Evolutionary conservation across 2,329 filamentous ascomycete genomes (phyloP).

Genomic region (Parafenestella ontariensis): DNA sequence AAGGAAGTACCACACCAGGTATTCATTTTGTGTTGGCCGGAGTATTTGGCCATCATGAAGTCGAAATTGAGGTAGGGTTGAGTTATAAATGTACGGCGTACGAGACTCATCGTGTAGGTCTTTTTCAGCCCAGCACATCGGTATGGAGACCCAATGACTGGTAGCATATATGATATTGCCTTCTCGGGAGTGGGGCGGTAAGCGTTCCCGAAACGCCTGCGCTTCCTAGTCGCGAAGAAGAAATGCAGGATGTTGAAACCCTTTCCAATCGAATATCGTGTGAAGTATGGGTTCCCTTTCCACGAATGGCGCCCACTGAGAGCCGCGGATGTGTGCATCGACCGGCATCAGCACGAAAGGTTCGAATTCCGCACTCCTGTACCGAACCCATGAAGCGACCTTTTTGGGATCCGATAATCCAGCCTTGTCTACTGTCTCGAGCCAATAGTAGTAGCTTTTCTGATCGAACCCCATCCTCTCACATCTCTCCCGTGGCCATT

Average conservation of each 20-base stretch:
- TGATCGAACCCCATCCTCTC: slow-evolving; percentile 4
- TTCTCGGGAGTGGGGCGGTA: not conserved
- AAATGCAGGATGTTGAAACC: not conserved
- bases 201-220: not conserved
- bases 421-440: not conserved
- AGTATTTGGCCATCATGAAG: slow-evolving; percentile 1
- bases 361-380: not conserved
- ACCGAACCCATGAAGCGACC: not conserved
- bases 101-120: not conserved
- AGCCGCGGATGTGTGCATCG: not conserved
- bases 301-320: not conserved
- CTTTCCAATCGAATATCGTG: not conserved
- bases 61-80: slow-evolving; percentile 6
- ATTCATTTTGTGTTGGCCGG: slow-evolving; percentile 3
- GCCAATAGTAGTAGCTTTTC: slow-evolving; percentile 8
- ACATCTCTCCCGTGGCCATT: slow-evolving; percentile 7
- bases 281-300: not conserved
- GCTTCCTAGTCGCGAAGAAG: slow-evolving; percentile 7
- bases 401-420: not conserved
- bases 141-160: not conserved
- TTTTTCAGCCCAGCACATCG: slow-evolving; percentile 3
- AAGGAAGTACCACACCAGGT: slow-evolving; percentile 14
- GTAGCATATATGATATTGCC: not conserved
- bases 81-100: slow-evolving; percentile 1
- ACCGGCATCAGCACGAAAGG: slow-evolving; percentile 1